phyloP scores from a whole-genome alignment of 1,284 basidiomycete genomes.

The Cryptococcus hybrid region DNA sequence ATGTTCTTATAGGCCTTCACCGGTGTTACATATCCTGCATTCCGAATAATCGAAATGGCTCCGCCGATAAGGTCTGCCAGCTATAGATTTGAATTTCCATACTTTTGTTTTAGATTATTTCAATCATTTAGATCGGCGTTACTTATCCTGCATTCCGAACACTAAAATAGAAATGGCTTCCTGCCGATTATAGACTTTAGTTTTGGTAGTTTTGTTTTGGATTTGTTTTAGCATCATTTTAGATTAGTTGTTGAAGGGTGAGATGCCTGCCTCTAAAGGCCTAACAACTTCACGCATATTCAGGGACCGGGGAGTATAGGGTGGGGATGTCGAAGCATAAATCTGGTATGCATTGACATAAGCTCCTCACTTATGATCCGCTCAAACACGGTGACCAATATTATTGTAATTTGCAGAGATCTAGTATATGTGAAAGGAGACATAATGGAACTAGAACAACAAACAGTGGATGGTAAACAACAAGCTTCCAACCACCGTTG shows the following conservation, averaged over 20 bases:
- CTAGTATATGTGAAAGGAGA: too few species aligned
- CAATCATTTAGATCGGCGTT: not conserved
- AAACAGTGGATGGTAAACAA: too few species aligned
- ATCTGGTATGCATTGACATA: not conserved
- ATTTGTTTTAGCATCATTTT: not conserved
- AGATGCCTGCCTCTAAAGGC: not conserved
- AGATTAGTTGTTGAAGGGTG: slow-evolving; percentile 1
- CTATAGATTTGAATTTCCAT: not conserved
- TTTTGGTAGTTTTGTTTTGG: not conserved
- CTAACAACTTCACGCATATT: not conserved
- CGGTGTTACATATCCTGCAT: slow-evolving; percentile 36
- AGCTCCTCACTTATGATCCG: not conserved
- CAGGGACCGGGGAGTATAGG: not conserved
- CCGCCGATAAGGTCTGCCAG: not conserved
- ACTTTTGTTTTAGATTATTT: not conserved
- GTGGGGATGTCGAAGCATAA: not conserved
- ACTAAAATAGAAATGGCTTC: too few species aligned
- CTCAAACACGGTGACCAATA: too few species aligned
- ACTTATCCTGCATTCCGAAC: too few species aligned
- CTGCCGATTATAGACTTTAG: not conserved
- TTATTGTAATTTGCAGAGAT: too few species aligned
- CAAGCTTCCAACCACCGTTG: too few species aligned
- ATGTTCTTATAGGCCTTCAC: slow-evolving; percentile 25
- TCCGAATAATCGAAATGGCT: slow-evolving; percentile 34
- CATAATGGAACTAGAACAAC: too few species aligned